Evolutionary conservation across 768 basidiomycete genomes (phyloP), one percentile per base, ranked within the genome.

Genomic region (Lactarius evosmus): DNA sequence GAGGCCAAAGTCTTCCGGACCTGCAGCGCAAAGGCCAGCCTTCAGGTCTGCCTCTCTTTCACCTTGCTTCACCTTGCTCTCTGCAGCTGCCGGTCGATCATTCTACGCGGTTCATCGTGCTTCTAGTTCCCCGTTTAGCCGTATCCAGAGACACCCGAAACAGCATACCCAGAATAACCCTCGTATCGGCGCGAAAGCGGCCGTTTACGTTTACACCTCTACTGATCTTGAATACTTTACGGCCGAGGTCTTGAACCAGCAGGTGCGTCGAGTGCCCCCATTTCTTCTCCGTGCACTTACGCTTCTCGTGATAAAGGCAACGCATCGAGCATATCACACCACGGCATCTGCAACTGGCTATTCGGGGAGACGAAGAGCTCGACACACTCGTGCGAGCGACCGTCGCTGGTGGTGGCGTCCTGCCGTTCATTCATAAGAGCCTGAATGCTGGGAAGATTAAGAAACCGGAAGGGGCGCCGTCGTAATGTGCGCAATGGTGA

Each of bases 281-380:
- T n/a, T 16, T 49, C 9, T 19, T n/a, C 27, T 34, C 9, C 1
- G 11, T 52, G 34, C 56, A 57, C 52, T 58, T 17, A 56, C 16
- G 54, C 4, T 44, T 12, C 16, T 33, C 4, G 63, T 6, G 51
- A 8, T n/a, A 17, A 65, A 95, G 95, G 95, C 27, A 98, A 98
- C 74, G 95, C 95, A 32, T 96, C 95, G 2, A 97, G 76, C 93
- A 95, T 75, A 95, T 98, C 74, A 96, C 93, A 0, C 95, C 95
- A 19, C 88, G 95, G 69, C 95, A 98, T 77, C 76, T 98, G 67
- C 95, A 97, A 75, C 85, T 97, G 32, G 95, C 95, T 30, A 98
- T 98, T 68, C 89, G 95, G 65, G 95, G 95, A 36, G 95, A 98
- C 75, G 95, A 97, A 75, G 95, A 98, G 72, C 87, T 98, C n/a